Evolutionary conservation across 805 yeast species (phyloP).

Genomic region (Hanseniaspora osmophila): DNA sequence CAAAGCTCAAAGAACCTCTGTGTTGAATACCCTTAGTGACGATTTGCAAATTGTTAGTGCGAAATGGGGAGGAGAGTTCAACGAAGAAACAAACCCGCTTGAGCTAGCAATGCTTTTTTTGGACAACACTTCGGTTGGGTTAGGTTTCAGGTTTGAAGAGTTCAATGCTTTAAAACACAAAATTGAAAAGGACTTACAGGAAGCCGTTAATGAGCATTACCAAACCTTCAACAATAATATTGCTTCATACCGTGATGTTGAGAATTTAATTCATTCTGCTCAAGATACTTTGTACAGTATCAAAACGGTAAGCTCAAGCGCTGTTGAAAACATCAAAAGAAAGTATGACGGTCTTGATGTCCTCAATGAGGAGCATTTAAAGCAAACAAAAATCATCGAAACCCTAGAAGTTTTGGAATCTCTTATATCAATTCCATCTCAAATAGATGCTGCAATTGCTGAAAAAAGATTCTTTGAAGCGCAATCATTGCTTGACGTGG

Average conservation of each 20-base stretch:
- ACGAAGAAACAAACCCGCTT: slow-evolving; percentile 58
- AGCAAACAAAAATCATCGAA: slow-evolving; percentile 56
- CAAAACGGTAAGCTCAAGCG: slow-evolving; percentile 32
- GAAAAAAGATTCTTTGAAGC: slow-evolving; percentile 58
- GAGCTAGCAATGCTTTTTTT: slow-evolving; percentile 72
- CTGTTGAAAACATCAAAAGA: slow-evolving; percentile 36
- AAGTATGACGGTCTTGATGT: slow-evolving; percentile 47
- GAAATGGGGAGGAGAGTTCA: slow-evolving; percentile 37
- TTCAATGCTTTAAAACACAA: slow-evolving; percentile 46
- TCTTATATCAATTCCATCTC: slow-evolving; percentile 42
- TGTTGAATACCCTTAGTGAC: slow-evolving; percentile 17
- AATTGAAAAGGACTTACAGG: slow-evolving; percentile 43
- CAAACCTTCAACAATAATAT: slow-evolving; percentile 76
- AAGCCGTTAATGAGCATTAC: slow-evolving; percentile 67
- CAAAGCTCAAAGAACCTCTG: slow-evolving; percentile 16
- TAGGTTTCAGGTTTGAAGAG: slow-evolving; percentile 58
- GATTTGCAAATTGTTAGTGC: slow-evolving; percentile 23
- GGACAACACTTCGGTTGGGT: slow-evolving; percentile 83
- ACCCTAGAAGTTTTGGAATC: slow-evolving; percentile 53
- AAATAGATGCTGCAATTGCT: slow-evolving; percentile 52
- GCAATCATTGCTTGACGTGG: slow-evolving; percentile 36
- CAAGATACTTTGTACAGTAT: slow-evolving; percentile 41
- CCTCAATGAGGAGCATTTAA: slow-evolving; percentile 45
- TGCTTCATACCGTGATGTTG: slow-evolving; percentile 67
- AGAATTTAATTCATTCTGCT: slow-evolving; percentile 48